These are phyloP conservation scores for Chalciporus sp. DNA, from an alignment of 1,284 basidiomycete genomes.

Conservation along the genomic window DNA sequence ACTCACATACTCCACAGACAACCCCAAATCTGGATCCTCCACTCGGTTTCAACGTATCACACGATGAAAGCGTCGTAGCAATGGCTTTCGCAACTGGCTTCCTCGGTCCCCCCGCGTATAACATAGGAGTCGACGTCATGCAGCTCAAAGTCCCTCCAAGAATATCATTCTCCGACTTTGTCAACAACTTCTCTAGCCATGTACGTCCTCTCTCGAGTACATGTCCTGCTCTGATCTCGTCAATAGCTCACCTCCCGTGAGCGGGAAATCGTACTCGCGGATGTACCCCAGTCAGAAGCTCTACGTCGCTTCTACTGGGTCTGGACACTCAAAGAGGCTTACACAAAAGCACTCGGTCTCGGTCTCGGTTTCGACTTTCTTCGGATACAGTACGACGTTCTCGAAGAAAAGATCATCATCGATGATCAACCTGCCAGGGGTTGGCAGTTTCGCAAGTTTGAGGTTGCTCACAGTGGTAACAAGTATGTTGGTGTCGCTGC, in stretches of 20 bases:
- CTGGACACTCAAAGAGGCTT: slow-evolving; percentile 88
- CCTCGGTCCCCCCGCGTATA: slow-evolving; percentile 58
- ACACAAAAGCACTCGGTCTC: slow-evolving; percentile 80
- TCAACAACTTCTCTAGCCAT: slow-evolving; percentile 67
- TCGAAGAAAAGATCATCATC: slow-evolving; percentile 50
- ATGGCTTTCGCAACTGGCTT: slow-evolving; percentile 62
- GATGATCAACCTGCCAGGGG: slow-evolving; percentile 59
- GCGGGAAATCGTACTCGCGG: slow-evolving; percentile 42
- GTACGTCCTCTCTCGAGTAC: slow-evolving; percentile 37
- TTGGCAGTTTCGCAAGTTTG: slow-evolving; percentile 69
- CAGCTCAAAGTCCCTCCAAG: slow-evolving; percentile 61
- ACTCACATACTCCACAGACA: slow-evolving; percentile 38
- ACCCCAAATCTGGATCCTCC: slow-evolving; percentile 47
- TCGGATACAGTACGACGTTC: slow-evolving; percentile 68
- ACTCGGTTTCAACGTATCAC: slow-evolving; percentile 78
- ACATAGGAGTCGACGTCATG: slow-evolving; percentile 80
- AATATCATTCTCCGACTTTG: slow-evolving; percentile 58
- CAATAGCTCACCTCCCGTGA: slow-evolving; percentile 60
- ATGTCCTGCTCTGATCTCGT: slow-evolving; percentile 11
- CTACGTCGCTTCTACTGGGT: slow-evolving; percentile 70
- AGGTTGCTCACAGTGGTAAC: slow-evolving; percentile 46
- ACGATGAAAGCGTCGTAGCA: slow-evolving; percentile 72
- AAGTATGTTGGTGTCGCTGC: slow-evolving; percentile 68
- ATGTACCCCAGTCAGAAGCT: slow-evolving; percentile 43
- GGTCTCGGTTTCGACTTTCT: slow-evolving; percentile 82